Conservation (phyloP, 176 grass and related monocot species). For the Panicum miliaceum region DNA sequence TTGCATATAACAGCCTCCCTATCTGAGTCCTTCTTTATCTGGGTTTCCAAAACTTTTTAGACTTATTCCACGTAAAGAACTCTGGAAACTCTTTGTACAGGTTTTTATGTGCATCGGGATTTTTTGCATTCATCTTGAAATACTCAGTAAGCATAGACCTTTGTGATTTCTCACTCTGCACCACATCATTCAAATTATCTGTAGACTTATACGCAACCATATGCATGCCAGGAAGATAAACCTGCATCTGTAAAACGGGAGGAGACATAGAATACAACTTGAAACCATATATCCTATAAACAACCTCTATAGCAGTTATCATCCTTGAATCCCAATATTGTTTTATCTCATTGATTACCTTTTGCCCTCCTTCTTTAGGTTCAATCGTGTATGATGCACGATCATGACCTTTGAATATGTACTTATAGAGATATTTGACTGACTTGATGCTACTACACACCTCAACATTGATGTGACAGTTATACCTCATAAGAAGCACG, state of each 20-base stretch:
- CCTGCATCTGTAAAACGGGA: not conserved
- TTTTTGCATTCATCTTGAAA: not conserved
- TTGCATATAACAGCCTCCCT: not conserved
- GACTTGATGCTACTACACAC: not conserved
- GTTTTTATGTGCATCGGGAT: not conserved
- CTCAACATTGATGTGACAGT: not conserved
- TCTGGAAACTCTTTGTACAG: not conserved
- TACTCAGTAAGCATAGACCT: not conserved
- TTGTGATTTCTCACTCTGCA: rapidly evolving
- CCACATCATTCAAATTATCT: not conserved
- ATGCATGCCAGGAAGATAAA: not conserved
- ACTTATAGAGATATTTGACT: not conserved
- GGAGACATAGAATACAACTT: not conserved
- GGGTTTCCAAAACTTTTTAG: rapidly evolving
- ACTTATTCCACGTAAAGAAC: not conserved
- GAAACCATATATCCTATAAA: not conserved
- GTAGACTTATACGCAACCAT: not conserved
- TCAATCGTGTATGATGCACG: not conserved
- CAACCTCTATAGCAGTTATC: not conserved
- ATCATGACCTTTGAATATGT: not conserved
- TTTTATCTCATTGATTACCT: not conserved
- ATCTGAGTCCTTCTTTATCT: not conserved
- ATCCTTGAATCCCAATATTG: not conserved
- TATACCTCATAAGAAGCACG: not conserved
- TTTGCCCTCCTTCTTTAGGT: rapidly evolving